phyloP scores from a whole-genome alignment of 257 asterid species.

The Plantago ovata region DNA sequence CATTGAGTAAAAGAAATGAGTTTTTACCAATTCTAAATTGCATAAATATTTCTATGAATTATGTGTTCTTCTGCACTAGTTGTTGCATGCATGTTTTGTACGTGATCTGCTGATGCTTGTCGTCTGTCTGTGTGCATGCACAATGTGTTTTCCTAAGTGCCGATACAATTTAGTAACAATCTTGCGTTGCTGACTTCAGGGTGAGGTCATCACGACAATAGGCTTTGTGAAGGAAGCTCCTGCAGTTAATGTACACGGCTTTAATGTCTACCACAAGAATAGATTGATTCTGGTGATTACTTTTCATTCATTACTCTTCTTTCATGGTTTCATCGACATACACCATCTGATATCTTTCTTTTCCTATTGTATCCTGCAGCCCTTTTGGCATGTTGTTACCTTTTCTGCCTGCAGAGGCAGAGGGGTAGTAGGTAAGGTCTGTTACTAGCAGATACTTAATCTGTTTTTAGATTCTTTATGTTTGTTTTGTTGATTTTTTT shows the following conservation, averaged over 20 bases:
- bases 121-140: too few relatives aligned
- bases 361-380: slow-evolving; percentile 52
- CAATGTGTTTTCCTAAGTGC: background rate
- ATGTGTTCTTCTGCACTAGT: too few relatives aligned
- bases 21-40: too few relatives aligned
- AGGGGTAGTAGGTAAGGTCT: slow-evolving; percentile 96
- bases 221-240: slow-evolving; percentile 97
- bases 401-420: slow-evolving; percentile 61
- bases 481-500: too few relatives aligned
- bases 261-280: slow-evolving; percentile 93
- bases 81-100: too few relatives aligned
- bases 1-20: too few relatives aligned
- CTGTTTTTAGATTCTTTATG: too few relatives aligned
- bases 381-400: slow-evolving; percentile 86
- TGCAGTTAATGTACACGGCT: slow-evolving; percentile 73
- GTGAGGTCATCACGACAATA: slow-evolving; percentile 60
- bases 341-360: background rate
- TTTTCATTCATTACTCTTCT: slow-evolving; percentile 16
- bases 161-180: slow-evolving; percentile 16
- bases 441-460: too few relatives aligned
- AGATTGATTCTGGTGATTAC: slow-evolving; percentile 74
- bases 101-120: too few relatives aligned
- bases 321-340: background rate
- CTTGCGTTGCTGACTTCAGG: slow-evolving; percentile 44
- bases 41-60: too few relatives aligned